Base-by-base conservation (phyloP, 108 stramenopile species). In the Epipyxis sp. region DNA sequence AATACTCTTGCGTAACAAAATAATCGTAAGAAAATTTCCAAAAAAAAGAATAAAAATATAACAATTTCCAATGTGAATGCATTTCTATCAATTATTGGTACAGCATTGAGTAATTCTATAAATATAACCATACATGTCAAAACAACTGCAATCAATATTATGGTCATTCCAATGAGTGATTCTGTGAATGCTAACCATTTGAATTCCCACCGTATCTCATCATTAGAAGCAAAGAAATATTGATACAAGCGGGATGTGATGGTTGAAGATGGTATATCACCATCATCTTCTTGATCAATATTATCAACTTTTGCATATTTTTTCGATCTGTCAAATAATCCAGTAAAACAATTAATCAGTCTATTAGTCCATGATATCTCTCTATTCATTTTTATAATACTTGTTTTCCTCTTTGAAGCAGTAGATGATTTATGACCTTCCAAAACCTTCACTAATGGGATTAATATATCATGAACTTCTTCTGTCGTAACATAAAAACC, bases 391-490 rank as follows among this genome's bases (percentile, higher is more conserved):
- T n/a, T n/a, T n/a, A n/a, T n/a, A n/a, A n/a, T n/a, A 67, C 13
- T 20, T 43, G 37, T 20, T 20, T 13, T 6, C 20, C 42, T 43
- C 37, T 43, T 67, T n/a, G n/a, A n/a, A 20, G 65, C 65, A 67
- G 65, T 6, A 67, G 20, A 6, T 42, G 40, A 27, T 42, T 74
- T 37, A 74, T 74, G 71, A 10, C 43, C 71, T 43, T 74, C 71
- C 3, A 74, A 25, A 27, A 42, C 34, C 10, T 39, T 3, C 34
- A 74, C 32, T 6, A 74, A 25, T 10, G 71, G 71, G 3, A 6
- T 13, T 37, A 74, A 29, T 6, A 74, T 32, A 13, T 74, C 71
- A 29, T 30, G 71, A 57, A 74, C 27, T 32, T 74, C 42, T 6
- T 13, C n/a, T 13, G 35, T 6, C 13, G 71, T 74, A 37, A 39